Evolutionary conservation across 2,329 filamentous ascomycete genomes (phyloP), one percentile per base, ranked within the genome.

Genomic region (Penicillium sp.): DNA sequence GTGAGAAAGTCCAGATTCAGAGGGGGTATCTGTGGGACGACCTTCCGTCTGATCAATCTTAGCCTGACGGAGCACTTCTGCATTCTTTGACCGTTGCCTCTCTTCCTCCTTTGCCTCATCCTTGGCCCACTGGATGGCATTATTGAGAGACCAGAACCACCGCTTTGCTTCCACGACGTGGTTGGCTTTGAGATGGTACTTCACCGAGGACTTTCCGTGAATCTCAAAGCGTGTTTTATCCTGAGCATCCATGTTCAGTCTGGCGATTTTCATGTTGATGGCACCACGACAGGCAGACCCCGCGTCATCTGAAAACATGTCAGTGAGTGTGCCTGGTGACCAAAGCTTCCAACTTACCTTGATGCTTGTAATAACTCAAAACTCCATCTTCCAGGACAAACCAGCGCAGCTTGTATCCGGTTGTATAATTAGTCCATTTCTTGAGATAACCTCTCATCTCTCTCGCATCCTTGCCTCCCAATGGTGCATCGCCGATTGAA

Each of bases 361-460:
- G 94, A 72, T 97, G 91, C 76, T 99, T 99, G 79, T 97, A 99
- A 77, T 99, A 99, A 74, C 94, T 97, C 62, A 99, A 75, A 11
- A 99, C 93, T 11, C 94, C 94, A 70, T 99, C 94, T 71, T 99
- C 94, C 8, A 99, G 83, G 13, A 97, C 94, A 70, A 99, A 99
- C 92, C 93, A 99, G 56, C 94, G 83, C 59, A 99, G 75, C 76
- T 99, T 96, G 77, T 97, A 99, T 8, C 94, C 94, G 69, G 90
- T 92, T 21, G 93, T 92, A 72, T 99, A 99, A 72, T 99, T 99
- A 45, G 94, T 99, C 94, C 94, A 99, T 73, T 99, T 99, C 77
- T 97, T 97, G 53, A 99, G 80, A 72, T 97, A 99, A 6, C 94
- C 94, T 77, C 96, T 97, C 90, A 99, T 97, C 75, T 97, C 93